These are phyloP conservation scores for Alternaria dauci DNA, from an alignment of 2,329 filamentous ascomycete species.

Conservation along the genomic window DNA sequence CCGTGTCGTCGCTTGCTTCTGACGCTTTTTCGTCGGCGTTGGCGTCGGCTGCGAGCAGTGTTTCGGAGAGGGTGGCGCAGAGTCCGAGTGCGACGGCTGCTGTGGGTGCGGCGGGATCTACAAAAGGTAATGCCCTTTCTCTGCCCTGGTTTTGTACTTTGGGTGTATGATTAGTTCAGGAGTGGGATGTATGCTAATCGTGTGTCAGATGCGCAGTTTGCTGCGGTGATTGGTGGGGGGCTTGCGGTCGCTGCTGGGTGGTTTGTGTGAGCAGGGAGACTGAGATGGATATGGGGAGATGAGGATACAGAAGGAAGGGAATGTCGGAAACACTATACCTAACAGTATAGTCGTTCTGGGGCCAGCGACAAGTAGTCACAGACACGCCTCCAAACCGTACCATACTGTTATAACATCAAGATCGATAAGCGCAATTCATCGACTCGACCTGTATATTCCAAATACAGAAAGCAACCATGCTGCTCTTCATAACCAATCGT, in stretches of 20 bases:
- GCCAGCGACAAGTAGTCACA: neutral
- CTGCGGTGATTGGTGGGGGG: neutral
- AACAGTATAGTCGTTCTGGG: fast-evolving
- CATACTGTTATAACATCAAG: neutral
- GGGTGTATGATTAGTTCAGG: too few relatives aligned
- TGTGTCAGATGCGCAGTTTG: neutral
- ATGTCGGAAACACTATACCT: neutral
- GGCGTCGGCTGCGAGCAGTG: neutral
- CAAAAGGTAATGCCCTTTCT: neutral
- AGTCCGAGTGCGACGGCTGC: neutral
- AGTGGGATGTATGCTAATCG: neutral
- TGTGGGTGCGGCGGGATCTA: neutral
- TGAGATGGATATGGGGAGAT: neutral
- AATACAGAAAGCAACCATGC: neutral
- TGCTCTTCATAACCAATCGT: neutral
- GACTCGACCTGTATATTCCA: neutral
- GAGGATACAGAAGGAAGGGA: fast-evolving
- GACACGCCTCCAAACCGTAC: neutral
- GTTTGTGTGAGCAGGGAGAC: neutral
- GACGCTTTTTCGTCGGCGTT: neutral
- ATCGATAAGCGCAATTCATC: neutral
- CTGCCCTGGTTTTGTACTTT: neutral
- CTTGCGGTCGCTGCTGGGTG: neutral
- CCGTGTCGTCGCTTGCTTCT: neutral
- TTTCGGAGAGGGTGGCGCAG: neutral